Evolutionary conservation across 2,329 filamentous ascomycete genomes (phyloP).

Genomic region (Reticulascus tulasneorum): DNA sequence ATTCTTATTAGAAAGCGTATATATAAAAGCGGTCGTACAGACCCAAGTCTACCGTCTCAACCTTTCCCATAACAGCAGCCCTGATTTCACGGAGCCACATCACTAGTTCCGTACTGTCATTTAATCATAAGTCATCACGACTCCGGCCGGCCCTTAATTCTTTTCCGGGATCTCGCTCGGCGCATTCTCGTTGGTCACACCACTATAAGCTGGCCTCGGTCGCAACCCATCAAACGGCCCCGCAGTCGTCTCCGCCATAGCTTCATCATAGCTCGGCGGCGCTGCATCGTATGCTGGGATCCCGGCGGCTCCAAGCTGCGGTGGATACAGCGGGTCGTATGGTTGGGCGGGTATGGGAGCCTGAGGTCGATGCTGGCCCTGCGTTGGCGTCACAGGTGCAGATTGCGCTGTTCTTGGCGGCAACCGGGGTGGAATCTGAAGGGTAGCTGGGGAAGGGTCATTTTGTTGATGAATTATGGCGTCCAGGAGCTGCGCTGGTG

Average conservation of each 20-base stretch:
- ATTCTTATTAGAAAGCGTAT: too few relatives aligned
- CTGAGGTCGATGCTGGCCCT: constrained; percentile 15
- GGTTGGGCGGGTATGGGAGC: constrained; percentile 21
- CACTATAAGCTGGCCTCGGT: constrained; percentile 64
- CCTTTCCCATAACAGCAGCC: too few relatives aligned
- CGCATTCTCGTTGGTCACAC: constrained; percentile 58
- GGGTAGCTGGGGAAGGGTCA: constrained; percentile 32
- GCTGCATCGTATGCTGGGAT: constrained; percentile 62
- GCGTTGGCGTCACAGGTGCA: constrained; percentile 19
- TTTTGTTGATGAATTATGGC: constrained; percentile 38
- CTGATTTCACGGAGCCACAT: too few relatives aligned
- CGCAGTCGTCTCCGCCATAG: constrained; percentile 70
- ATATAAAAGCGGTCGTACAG: too few relatives aligned
- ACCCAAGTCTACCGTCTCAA: too few relatives aligned
- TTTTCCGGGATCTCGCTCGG: constrained; percentile 46
- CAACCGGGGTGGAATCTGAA: constrained; percentile 28
- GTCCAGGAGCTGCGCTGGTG: constrained; percentile 71
- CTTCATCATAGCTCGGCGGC: constrained; percentile 94
- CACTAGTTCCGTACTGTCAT: neutral
- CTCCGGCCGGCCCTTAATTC: constrained; percentile 18
- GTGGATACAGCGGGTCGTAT: constrained; percentile 53
- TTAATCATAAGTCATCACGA: constrained; percentile 4
- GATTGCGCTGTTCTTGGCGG: constrained; percentile 27
- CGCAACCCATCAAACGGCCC: constrained; percentile 62
- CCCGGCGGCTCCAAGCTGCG: constrained; percentile 46